Base-by-base conservation (phyloP, 306 rosid species). In the Mimosa bimucronata region DNA sequence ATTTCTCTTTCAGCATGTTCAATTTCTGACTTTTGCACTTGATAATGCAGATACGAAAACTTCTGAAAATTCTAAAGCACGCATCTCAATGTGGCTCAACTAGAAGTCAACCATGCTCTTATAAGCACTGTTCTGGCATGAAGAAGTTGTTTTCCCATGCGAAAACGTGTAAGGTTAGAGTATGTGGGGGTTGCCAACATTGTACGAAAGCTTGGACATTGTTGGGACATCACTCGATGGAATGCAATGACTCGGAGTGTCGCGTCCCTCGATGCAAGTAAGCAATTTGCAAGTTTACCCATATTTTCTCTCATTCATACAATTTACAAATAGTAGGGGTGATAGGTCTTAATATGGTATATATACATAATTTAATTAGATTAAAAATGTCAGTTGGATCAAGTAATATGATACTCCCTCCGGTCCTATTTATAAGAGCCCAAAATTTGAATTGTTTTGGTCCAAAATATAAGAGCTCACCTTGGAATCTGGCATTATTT, bases 111-210 rank as follows among this genome's bases (percentile, higher is more conserved):
- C 87, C 82, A 2, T 89, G 90, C 86, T 21, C 84, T 40, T 29
- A 81, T 55, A 34, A 34, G 5, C 5, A 2, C 5, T 34, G 38
- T 34, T 34, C 2, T 38, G 37, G 81, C 73, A 58, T 88, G 0
- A 88, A 74, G 46, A 86, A 11, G 74, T 11, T 89, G 69, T 75
- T 88, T 60, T 9, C 0, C 31, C 93, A 91, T 85, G 86, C 83
- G 14, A 44, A 15, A 1, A 81, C 15, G 40, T 91, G 93, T 79
- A 13, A 68, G 44, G 68, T 74, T 75, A 58, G 80, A 29, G 71
- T 2, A 26, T 1, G 67, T 6, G 78, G 88, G 9, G 90, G 89
- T 28, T 89, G 93, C 40, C 7, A 6, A 65, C 7, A 1, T 21
- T 91, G 96, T 60, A 46, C 65, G 83, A 87, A 86, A 81, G 77